Evolutionary conservation across 108 stramenopile species (phyloP).

Genomic region (Stephanodiscus triporus): DNA sequence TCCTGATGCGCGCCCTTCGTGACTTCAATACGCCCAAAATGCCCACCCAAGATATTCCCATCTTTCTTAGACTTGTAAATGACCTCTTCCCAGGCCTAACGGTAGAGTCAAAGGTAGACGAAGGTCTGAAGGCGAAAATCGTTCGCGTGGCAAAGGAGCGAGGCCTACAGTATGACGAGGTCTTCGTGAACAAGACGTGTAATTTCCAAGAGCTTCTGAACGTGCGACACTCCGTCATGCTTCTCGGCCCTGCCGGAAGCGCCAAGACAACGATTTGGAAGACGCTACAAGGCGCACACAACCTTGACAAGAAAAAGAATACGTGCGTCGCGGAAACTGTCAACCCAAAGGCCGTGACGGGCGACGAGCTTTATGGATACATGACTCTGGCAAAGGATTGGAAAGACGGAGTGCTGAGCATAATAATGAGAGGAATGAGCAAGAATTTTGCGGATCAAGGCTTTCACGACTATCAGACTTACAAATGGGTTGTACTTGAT

Average conservation of each 20-base stretch:
- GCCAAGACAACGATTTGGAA: slow-evolving; percentile 94
- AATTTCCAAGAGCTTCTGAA: slow-evolving; percentile 91
- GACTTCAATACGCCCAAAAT: slow-evolving; percentile 95
- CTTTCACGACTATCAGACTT: slow-evolving; percentile 87
- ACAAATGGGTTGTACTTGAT: slow-evolving; percentile 92
- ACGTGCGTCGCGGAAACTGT: slow-evolving; percentile 86
- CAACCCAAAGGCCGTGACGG: slow-evolving; percentile 90
- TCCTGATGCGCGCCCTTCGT: slow-evolving; percentile 91
- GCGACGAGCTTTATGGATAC: slow-evolving; percentile 93
- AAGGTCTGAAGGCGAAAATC: slow-evolving; percentile 71
- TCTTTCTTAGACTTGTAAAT: slow-evolving; percentile 86
- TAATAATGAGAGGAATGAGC: slow-evolving; percentile 93
- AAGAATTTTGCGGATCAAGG: slow-evolving; percentile 91
- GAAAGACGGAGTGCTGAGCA: slow-evolving; percentile 91
- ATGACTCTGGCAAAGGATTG: slow-evolving; percentile 93
- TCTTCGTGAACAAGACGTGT: slow-evolving; percentile 74
- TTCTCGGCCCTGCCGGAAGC: slow-evolving; percentile 89
- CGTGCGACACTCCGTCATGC: slow-evolving; percentile 92
- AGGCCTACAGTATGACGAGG: slow-evolving; percentile 68
- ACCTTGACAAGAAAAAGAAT: slow-evolving; percentile 80
- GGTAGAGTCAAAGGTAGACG: slow-evolving; percentile 84
- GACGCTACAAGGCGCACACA: slow-evolving; percentile 82
- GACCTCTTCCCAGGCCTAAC: slow-evolving; percentile 90
- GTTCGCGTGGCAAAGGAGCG: slow-evolving; percentile 64
- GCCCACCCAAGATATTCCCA: slow-evolving; percentile 85